Evolutionary conservation across 805 yeast species (phyloP).

Genomic region (Zygosaccharomyces bailii): DNA sequence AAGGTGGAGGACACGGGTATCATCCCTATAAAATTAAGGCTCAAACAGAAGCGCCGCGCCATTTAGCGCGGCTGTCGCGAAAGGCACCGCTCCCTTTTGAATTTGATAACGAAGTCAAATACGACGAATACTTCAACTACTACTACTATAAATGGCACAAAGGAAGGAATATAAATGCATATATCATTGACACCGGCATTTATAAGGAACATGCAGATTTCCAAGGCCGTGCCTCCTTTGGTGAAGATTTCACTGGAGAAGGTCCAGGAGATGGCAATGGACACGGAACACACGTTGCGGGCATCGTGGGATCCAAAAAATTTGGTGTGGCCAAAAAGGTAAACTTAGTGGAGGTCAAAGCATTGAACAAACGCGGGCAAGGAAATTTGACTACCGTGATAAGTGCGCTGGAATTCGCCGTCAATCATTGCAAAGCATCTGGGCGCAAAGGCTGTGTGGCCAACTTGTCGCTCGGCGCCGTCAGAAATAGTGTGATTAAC

Average conservation of each 20-base stretch:
- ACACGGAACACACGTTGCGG: slow-evolving; percentile 95
- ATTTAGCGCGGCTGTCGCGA: slow-evolving; percentile 62
- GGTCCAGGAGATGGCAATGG: slow-evolving; percentile 69
- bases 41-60: slow-evolving; percentile 58
- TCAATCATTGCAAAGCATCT: slow-evolving; percentile 46
- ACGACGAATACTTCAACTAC: slow-evolving; percentile 40
- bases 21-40: slow-evolving; percentile 10
- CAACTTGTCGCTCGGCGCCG: slow-evolving; percentile 78
- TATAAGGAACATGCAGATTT: slow-evolving; percentile 56
- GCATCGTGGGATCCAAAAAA: slow-evolving; percentile 71
- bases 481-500: slow-evolving; percentile 61
- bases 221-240: slow-evolving; percentile 56
- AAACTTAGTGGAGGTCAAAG: slow-evolving; percentile 68
- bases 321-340: slow-evolving; percentile 81
- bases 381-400: slow-evolving; percentile 68
- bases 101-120: slow-evolving; percentile 16
- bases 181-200: slow-evolving; percentile 86
- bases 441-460: slow-evolving; percentile 54
- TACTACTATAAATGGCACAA: slow-evolving; percentile 43
- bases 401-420: slow-evolving; percentile 64
- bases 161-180: slow-evolving; percentile 67
- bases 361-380: slow-evolving; percentile 61
- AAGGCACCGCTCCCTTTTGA: slow-evolving; percentile 36
- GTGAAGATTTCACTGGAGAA: slow-evolving; percentile 60
- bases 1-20: slow-evolving; percentile 11